These are phyloP conservation scores for Grammothele lineata DNA, from an alignment of 768 basidiomycete genomes.

Conservation along the genomic window DNA sequence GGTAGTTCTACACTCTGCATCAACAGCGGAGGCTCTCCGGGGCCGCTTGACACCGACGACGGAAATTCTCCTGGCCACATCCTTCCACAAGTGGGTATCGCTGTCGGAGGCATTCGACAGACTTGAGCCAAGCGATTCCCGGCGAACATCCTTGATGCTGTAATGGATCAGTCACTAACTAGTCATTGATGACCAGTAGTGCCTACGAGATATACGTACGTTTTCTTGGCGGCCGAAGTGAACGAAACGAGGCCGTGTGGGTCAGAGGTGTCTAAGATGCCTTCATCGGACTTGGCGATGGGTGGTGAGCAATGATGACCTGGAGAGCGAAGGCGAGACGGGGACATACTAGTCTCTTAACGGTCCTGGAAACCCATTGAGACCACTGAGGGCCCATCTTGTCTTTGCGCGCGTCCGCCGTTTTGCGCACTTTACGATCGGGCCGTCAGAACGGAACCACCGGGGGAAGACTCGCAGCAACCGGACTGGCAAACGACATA, in stretches of 20 bases:
- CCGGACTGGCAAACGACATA: conserved; percentile 22
- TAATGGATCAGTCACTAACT: no score
- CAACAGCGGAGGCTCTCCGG: neutral
- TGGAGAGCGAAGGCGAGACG: no score
- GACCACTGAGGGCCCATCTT: conserved; percentile 47
- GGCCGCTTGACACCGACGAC: conserved; percentile 27
- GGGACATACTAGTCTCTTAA: conserved; percentile 39
- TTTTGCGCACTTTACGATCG: conserved; percentile 47
- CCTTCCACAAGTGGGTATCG: conserved; percentile 37
- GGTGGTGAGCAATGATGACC: neutral
- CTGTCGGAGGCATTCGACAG: conserved; percentile 24
- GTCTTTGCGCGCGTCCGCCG: conserved; percentile 38
- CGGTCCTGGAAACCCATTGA: conserved; percentile 42
- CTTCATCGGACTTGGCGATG: conserved; percentile 42
- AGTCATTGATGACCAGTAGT: no score
- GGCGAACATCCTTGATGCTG: conserved; percentile 33
- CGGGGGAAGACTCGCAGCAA: no score
- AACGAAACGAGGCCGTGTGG: conserved; percentile 35
- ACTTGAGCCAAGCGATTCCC: conserved; percentile 25
- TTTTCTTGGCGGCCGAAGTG: conserved; percentile 42
- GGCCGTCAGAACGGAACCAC: no score
- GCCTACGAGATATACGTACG: conserved; percentile 37
- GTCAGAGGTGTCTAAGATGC: conserved; percentile 35
- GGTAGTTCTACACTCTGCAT: conserved; percentile 8
- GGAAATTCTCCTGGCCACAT: conserved; percentile 27